Evolutionary conservation across 2,329 filamentous ascomycete genomes (phyloP).

Genomic region (Madurella mycetomatis): DNA sequence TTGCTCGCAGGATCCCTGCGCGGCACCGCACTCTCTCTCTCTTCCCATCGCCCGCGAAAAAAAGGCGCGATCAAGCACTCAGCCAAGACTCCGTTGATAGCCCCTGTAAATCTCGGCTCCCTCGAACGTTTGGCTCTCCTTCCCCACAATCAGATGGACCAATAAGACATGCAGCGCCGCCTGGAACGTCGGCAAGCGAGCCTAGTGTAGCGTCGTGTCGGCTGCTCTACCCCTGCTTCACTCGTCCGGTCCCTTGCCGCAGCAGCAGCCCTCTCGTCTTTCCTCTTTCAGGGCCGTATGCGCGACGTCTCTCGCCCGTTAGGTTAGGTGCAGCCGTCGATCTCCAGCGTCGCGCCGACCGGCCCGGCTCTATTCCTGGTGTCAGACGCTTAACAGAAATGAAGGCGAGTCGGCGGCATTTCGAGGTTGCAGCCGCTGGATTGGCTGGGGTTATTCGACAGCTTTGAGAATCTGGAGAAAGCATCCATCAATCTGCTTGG

Average conservation of each 20-base stretch:
- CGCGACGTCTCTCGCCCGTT: neutral
- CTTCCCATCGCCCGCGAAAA: too few relatives aligned
- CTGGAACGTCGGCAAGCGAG: constrained; percentile 28
- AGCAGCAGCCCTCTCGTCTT: neutral
- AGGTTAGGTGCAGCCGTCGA: neutral
- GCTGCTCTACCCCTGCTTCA: constrained; percentile 6
- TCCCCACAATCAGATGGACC: constrained; percentile 24
- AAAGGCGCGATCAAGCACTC: neutral
- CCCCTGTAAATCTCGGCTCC: constrained; percentile 15
- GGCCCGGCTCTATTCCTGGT: neutral
- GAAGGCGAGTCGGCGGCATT: neutral
- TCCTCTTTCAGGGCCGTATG: neutral
- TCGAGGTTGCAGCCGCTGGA: constrained; percentile 14
- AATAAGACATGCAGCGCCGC: constrained; percentile 21
- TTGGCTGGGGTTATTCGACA: constrained; percentile 1
- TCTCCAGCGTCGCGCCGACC: neutral
- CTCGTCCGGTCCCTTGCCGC: too few relatives aligned
- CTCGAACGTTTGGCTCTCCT: neutral
- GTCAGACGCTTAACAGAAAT: neutral
- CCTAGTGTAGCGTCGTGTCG: constrained; percentile 15
- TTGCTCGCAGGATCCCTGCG: too few relatives aligned
- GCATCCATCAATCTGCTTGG: neutral
- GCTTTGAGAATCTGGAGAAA: constrained; percentile 3
- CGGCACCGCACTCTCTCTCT: too few relatives aligned
- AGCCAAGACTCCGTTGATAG: too few relatives aligned